These are phyloP conservation scores for Populus euphratica DNA, from an alignment of 345 rosid species.

Conservation along the genomic window DNA sequence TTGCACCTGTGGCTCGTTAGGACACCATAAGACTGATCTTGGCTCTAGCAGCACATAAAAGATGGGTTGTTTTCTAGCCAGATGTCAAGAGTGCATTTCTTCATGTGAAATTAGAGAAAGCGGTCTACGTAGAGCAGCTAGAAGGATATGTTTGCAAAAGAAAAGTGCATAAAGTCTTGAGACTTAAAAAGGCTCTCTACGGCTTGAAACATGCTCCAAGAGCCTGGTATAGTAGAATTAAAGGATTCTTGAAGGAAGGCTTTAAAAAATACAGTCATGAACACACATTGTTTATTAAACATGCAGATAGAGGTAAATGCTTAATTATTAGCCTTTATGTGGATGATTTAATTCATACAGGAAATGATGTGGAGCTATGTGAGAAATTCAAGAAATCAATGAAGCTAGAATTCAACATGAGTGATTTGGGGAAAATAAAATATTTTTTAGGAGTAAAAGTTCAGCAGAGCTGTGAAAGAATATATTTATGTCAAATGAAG, in stretches of 20 bases:
- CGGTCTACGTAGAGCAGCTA: accelerated
- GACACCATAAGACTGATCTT: not conserved
- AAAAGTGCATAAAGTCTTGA: too few relatives aligned
- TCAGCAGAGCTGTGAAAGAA: not conserved
- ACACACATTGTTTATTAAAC: not conserved
- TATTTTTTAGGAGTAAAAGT: not conserved
- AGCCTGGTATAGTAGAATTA: not conserved
- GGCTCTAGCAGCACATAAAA: not conserved
- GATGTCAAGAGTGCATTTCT: not conserved
- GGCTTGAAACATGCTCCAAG: not conserved
- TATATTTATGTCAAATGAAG: not conserved
- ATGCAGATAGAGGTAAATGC: not conserved
- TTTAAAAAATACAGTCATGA: not conserved
- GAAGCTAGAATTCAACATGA: not conserved
- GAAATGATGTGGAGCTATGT: too few relatives aligned
- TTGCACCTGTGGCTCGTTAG: not conserved
- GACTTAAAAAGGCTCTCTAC: not conserved
- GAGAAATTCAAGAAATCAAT: too few relatives aligned
- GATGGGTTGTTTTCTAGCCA: not conserved
- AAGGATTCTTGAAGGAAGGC: not conserved
- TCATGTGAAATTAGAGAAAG: not conserved
- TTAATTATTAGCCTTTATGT: too few relatives aligned
- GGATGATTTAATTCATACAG: not conserved
- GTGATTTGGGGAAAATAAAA: not conserved
- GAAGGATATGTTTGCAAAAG: not conserved